phyloP scores from a whole-genome alignment of 75 land plant genomes.

The Pinus taeda region DNA sequence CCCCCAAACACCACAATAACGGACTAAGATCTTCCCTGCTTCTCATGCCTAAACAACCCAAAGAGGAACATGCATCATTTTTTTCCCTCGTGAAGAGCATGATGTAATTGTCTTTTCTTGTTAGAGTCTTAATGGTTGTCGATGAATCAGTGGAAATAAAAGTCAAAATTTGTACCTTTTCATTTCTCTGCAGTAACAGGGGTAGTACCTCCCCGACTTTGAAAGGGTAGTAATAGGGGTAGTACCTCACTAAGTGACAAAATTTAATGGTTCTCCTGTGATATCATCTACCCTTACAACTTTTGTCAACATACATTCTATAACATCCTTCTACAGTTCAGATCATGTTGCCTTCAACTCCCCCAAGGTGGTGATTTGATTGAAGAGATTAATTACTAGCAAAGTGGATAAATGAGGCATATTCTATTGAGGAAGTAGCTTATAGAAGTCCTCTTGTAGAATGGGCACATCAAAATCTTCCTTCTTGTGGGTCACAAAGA shows the following conservation, averaged over 20 bases:
- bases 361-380: constrained; percentile 26
- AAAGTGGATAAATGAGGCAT: constrained; percentile 27
- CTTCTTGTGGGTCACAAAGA: constrained; percentile 29
- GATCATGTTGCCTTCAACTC: constrained; percentile 46
- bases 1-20: too few species aligned
- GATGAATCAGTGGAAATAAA: background rate
- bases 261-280: constrained; percentile 34
- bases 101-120: background rate
- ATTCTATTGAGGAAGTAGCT: constrained; percentile 30
- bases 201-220: background rate
- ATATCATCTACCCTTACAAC: constrained; percentile 24
- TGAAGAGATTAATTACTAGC: constrained; percentile 48
- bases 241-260: constrained; percentile 13
- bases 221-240: background rate
- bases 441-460: constrained; percentile 31
- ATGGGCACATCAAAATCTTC: constrained; percentile 46
- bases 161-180: background rate
- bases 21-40: too few species aligned
- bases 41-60: too few species aligned
- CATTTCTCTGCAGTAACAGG: background rate
- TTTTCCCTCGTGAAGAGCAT: too few species aligned
- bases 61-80: too few species aligned
- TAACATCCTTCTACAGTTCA: constrained; percentile 36
- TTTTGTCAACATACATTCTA: constrained; percentile 19
- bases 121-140: background rate